Evolutionary conservation across 2,329 filamentous ascomycete species (phyloP).

Genomic region (Botrytis fragariae): DNA sequence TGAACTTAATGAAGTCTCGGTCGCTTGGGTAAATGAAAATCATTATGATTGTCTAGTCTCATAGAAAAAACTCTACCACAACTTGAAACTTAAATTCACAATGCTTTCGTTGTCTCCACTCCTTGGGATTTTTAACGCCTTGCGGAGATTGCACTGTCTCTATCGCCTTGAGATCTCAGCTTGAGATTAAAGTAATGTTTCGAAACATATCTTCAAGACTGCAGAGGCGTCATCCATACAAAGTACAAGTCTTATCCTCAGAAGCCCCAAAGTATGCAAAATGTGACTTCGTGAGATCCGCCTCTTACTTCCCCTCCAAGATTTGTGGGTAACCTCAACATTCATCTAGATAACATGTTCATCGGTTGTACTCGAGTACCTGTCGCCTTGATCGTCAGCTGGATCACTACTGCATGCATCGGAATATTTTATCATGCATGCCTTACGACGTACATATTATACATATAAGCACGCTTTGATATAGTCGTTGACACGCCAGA

Average conservation of each 20-base stretch:
- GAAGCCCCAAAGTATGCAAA: neutral
- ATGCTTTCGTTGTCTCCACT: neutral
- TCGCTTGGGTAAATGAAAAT: conserved; percentile 11
- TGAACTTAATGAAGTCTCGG: neutral
- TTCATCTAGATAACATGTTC: neutral
- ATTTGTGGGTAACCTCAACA: neutral
- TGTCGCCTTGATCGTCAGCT: neutral
- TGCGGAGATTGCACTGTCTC: conserved; percentile 9
- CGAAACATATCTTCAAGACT: neutral
- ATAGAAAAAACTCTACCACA: neutral
- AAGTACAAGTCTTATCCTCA: neutral
- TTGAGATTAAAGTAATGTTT: neutral
- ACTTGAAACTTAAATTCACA: neutral
- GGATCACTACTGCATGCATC: neutral
- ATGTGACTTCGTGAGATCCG: neutral
- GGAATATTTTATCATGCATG: neutral
- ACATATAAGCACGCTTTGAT: conserved; percentile 12
- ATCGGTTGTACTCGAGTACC: neutral
- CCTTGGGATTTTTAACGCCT: neutral
- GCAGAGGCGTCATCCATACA: neutral
- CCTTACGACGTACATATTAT: neutral
- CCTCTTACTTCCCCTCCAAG: neutral
- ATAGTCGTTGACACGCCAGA: neutral
- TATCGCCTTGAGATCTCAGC: neutral
- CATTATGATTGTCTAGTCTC: neutral